phyloP scores from a whole-genome alignment of 2,329 filamentous ascomycete species.

The Arthrinium phaeospermum region DNA sequence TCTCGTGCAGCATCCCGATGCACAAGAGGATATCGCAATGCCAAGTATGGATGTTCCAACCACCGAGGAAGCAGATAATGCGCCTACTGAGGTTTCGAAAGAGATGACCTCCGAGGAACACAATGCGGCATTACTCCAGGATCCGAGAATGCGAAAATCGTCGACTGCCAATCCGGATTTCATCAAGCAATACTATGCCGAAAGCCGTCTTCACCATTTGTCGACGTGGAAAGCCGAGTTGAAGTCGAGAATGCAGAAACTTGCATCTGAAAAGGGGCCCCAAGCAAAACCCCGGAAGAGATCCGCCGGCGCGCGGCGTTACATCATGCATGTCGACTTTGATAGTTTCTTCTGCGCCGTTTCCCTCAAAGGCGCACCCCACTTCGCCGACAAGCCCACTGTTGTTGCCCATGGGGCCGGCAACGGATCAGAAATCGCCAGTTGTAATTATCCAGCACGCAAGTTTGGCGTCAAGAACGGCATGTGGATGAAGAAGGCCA shows the following conservation, averaged over 20 bases:
- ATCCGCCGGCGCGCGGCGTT: slow-evolving; percentile 70
- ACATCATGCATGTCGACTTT: slow-evolving; percentile 95
- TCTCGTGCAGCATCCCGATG: slow-evolving; percentile 19
- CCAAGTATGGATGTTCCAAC: background rate
- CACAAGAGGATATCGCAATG: background rate
- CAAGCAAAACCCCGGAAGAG: slow-evolving; percentile 53
- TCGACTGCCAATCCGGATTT: slow-evolving; percentile 94
- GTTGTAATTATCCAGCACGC: slow-evolving; percentile 93
- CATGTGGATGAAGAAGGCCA: slow-evolving; percentile 98
- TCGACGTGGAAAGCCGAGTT: slow-evolving; percentile 97
- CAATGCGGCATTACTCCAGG: slow-evolving; percentile 82
- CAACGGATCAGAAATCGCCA: slow-evolving; percentile 90
- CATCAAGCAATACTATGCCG: slow-evolving; percentile 90
- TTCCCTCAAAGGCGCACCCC: slow-evolving; percentile 77
- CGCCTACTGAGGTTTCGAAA: slow-evolving; percentile 29
- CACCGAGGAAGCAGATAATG: background rate
- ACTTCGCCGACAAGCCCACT: slow-evolving; percentile 78
- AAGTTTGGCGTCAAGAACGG: slow-evolving; percentile 91
- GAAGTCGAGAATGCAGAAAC: slow-evolving; percentile 83
- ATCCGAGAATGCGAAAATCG: slow-evolving; percentile 85
- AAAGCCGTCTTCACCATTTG: slow-evolving; percentile 92
- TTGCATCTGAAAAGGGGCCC: slow-evolving; percentile 72
- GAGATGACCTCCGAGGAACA: slow-evolving; percentile 86
- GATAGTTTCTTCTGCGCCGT: slow-evolving; percentile 98
- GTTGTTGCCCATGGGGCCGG: slow-evolving; percentile 89